These are phyloP conservation scores for Penicillium sp. DNA, from an alignment of 2,329 filamentous ascomycete species.

Conservation along the genomic window DNA sequence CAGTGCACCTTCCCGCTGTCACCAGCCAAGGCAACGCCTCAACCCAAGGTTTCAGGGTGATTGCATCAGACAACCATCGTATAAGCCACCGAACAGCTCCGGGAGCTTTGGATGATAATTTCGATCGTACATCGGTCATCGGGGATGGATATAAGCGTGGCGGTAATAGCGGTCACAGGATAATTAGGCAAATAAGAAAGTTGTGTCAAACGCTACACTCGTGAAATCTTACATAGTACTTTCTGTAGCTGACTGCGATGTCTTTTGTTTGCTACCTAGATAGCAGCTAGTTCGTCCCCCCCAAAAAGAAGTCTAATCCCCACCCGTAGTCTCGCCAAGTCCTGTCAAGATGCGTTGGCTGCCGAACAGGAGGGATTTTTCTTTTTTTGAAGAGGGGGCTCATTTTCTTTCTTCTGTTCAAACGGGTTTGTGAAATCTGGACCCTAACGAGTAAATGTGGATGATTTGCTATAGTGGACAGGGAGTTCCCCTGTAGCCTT, in stretches of 20 bases:
- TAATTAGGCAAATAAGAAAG: not conserved
- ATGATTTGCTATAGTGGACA: not conserved
- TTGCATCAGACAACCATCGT: slow-evolving; percentile 9
- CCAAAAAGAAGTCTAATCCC: not conserved
- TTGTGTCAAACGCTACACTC: not conserved
- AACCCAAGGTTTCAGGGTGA: slow-evolving; percentile 22
- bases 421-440: not conserved
- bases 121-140: not conserved
- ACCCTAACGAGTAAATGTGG: not conserved
- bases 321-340: not conserved
- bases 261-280: slow-evolving; percentile 1
- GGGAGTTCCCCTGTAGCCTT: not conserved
- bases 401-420: not conserved
- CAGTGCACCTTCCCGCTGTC: slow-evolving; percentile 20
- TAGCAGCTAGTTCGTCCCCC: not conserved
- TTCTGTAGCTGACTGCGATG: not conserved
- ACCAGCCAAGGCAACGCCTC: slow-evolving; percentile 13
- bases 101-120: slow-evolving; percentile 1
- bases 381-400: not conserved
- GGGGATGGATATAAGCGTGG: not conserved
- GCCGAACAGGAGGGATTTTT: not conserved
- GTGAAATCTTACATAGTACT: not conserved
- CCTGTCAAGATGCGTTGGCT: not conserved
- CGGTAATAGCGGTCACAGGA: slow-evolving; percentile 8
- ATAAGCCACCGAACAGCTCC: slow-evolving; percentile 17